Conservation (phyloP, 257 asterid species). For the Buddleja alternifolia region DNA sequence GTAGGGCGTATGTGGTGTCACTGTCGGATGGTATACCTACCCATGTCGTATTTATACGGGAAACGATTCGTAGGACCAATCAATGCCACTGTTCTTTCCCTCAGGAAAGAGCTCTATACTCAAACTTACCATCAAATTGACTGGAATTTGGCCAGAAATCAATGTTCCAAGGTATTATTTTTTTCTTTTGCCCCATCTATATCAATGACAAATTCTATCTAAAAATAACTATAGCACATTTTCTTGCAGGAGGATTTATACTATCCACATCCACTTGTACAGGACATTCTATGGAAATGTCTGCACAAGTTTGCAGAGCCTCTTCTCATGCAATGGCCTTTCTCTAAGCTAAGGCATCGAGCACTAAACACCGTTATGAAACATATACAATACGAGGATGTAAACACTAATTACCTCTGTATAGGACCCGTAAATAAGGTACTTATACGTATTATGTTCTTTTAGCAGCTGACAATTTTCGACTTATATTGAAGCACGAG, state of each 20-base stretch:
- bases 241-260: conserved; percentile 70
- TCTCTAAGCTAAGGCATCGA: conserved; percentile 54
- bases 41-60: conserved; percentile 70
- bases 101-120: conserved; percentile 57
- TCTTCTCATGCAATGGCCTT: conserved; percentile 63
- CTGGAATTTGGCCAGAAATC: conserved; percentile 60
- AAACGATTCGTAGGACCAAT: conserved; percentile 52
- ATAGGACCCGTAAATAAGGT: conserved; percentile 77
- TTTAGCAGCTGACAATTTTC: not conserved
- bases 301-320: conserved; percentile 64
- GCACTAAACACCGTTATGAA: conserved; percentile 48
- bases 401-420: conserved; percentile 59
- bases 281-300: conserved; percentile 66
- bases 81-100: conserved; percentile 43
- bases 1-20: conserved; percentile 87
- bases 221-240: not conserved
- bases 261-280: conserved; percentile 66
- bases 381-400: conserved; percentile 62
- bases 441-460: not conserved
- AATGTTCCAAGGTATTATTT: conserved; percentile 78
- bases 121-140: conserved; percentile 50
- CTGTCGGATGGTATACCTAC: conserved; percentile 66
- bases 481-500: not conserved
- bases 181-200: too few relatives aligned
- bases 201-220: too few relatives aligned